Base-by-base conservation (phyloP, 331 rosid species). In the Spiraea crenata region DNA sequence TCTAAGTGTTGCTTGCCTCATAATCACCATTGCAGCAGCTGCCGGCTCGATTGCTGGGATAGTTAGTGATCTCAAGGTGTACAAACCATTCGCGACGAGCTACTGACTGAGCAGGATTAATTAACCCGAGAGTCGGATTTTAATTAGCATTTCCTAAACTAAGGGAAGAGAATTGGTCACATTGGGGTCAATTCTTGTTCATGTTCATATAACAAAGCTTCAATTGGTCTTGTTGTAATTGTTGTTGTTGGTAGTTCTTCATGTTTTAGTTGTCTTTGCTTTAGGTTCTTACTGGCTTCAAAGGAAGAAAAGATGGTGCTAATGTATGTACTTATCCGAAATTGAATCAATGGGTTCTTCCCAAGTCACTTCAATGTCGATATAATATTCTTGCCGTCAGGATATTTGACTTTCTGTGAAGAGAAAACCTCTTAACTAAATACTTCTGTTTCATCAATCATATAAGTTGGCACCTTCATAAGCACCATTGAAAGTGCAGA, bases 21-120 rank as follows among this genome's bases (percentile, higher is more conserved):
- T 86, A 19, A 68, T 90, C 17, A 51, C 82, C 2, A 15, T 88
- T 35, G 88, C 82, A 2, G 86, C 95, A 42, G 80, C 82, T 3
- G 88, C 77, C 20, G 97, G 97, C 0, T 90, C 95, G 3, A 39
- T 88, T 74, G 88, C 83, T 35, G 92, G 90, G 3, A 80, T 86
- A 61, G 3, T 83, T 25, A 44, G 57, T 72, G 90, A 90, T 65
- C 89, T 88, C 19, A 62, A 80, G 38, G 20, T 54, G 13, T 88
- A 76, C 47, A 86, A 72, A 69, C 90, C 92, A 19, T 90, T 90
- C 80, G 73, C 52, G 60, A 76, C 75, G n/a, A 63, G 52, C 70
- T 83, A 82, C 42, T 87, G 78, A 76, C 67, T 16, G 38, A 44
- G 62, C 57, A 44, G 49, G 10, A 70, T 47, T 69, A 42, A 42